Evolutionary conservation across 345 rosid species (phyloP), one percentile per base, ranked within the genome.

Genomic region (Kernera saxatilis): DNA sequence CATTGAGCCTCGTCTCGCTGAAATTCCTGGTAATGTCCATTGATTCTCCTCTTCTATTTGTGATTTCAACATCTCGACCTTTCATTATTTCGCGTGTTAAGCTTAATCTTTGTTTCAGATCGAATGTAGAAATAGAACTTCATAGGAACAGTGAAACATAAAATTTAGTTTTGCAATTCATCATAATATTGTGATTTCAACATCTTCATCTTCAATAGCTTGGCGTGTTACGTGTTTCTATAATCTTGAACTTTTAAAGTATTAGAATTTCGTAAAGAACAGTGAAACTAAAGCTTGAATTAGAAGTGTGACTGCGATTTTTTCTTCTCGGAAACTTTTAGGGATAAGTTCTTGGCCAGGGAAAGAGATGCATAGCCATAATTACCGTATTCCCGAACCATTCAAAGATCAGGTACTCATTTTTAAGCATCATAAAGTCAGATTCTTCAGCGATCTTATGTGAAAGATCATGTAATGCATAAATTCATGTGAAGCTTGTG

Each of bases 271-370:
- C 14, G 8, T 48, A n/a, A 46, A n/a, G 44, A 19, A 12, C 49
- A 29, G 25, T 62, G 54, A 27, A 39, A 18, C 23, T 27, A 11
- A 29, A 17, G 43, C 17, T 30, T 45, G 69, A 27, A 57, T 27
- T n/a, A 53, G 51, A 53, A 30, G 4, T 21, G 17, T 17, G 57
- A 46, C 11, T 44, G n/a, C n/a, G 18, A 29, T 43, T 52, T 43
- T 8, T 10, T 12, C 8, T 7, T 15, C 32, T 29, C 18, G 50
- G 9, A 44, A 63, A 30, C 27, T n/a, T 76, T 8, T 69, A 89
- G 98, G 98, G 51, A 80, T 88, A 51, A 37, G 80, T 73, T 72
- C 71, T 27, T 93, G 98, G 98, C 97, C 94, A 3, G 97, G 98
- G 67, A 89, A 83, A 78, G 92, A 89, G 78, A 80, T 87, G 75